These are phyloP conservation scores for Hyphochytrium catenoides DNA, from an alignment of 352 stramenopile species.

Conservation along the genomic window DNA sequence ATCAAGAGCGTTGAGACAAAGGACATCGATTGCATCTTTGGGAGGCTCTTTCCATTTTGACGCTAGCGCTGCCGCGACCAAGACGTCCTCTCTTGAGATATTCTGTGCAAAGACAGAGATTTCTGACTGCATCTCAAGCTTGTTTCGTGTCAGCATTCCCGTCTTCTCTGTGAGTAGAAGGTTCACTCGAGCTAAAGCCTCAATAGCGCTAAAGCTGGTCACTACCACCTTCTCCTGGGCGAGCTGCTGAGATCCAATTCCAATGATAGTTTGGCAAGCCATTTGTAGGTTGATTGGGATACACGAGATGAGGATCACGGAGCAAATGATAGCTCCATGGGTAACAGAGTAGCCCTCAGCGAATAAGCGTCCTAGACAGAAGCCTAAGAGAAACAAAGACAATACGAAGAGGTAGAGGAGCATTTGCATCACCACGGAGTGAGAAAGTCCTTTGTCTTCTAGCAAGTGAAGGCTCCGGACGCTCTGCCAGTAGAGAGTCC, in stretches of 20 bases:
- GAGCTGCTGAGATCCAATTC: constrained; percentile 65
- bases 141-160: constrained; percentile 79
- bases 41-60: constrained; percentile 79
- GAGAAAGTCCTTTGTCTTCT: constrained; percentile 11
- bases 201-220: constrained; percentile 64
- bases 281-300: constrained; percentile 83
- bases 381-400: constrained; percentile 53
- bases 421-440: constrained; percentile 32
- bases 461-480: constrained; percentile 35
- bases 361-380: constrained; percentile 60
- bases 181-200: constrained; percentile 74
- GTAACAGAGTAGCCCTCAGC: constrained; percentile 44
- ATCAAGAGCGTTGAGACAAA: constrained; percentile 62
- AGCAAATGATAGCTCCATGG: constrained; percentile 50
- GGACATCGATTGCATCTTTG: constrained; percentile 77
- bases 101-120: constrained; percentile 52
- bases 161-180: constrained; percentile 91
- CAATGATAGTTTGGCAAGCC: constrained; percentile 74
- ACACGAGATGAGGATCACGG: constrained; percentile 69
- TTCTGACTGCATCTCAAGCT: constrained; percentile 78
- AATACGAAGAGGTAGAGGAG: constrained; percentile 67
- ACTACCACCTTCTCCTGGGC: constrained; percentile 76
- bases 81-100: constrained; percentile 53
- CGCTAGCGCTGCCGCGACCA: constrained; percentile 69
- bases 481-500: constrained; percentile 78